Conservation (phyloP, 352 stramenopile genomes). For the Globisporangium splendens region DNA sequence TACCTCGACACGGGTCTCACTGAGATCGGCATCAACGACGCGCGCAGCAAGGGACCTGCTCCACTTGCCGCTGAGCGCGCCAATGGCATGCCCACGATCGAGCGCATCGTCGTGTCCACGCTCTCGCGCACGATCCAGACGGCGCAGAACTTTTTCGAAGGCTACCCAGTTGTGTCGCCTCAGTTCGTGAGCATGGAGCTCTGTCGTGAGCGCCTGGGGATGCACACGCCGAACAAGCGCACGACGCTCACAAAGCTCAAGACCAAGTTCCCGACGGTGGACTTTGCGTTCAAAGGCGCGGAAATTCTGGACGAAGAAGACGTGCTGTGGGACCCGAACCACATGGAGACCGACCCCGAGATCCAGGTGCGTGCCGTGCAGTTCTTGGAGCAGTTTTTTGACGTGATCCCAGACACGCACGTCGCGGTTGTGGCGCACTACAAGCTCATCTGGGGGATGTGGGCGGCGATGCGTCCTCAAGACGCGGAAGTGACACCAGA, state of each 20-base stretch:
- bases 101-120: conserved; percentile 58
- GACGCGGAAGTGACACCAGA: conserved; percentile 24
- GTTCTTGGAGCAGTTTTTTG: conserved; percentile 52
- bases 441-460: conserved; percentile 52
- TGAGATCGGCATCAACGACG: conserved; percentile 41
- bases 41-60: conserved; percentile 30
- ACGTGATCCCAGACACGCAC: conserved; percentile 39
- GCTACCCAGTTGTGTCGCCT: conserved; percentile 25
- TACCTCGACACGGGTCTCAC: conserved; percentile 63
- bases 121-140: conserved; percentile 63
- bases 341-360: conserved; percentile 55
- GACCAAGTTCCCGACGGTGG: conserved; percentile 45
- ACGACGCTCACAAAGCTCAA: conserved; percentile 34
- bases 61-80: conserved; percentile 29
- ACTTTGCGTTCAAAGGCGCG: conserved; percentile 26
- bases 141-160: conserved; percentile 48
- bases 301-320: conserved; percentile 43
- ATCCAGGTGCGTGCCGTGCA: conserved; percentile 33
- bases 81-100: conserved; percentile 51
- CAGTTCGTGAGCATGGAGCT: conserved; percentile 55
- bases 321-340: conserved; percentile 36
- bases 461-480: conserved; percentile 29
- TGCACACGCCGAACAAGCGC: conserved; percentile 63
- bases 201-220: conserved; percentile 50
- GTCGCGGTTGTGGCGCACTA: conserved; percentile 59